Evolutionary conservation across 2,329 filamentous ascomycete species (phyloP).

Genomic region (Lomentospora prolificans): DNA sequence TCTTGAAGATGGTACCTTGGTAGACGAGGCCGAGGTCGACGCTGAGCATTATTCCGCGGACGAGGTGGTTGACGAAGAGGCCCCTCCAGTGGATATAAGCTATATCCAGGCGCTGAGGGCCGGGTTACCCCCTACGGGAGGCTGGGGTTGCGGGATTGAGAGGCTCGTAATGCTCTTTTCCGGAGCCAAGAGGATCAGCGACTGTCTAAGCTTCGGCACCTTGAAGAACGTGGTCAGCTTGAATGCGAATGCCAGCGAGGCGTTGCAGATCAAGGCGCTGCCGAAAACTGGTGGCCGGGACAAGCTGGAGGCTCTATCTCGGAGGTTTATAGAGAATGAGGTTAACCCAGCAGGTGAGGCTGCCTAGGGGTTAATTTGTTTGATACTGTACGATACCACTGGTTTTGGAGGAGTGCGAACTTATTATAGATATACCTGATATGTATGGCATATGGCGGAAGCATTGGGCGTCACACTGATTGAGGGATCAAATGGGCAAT

Average conservation of each 20-base stretch:
- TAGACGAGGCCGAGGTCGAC: constrained; percentile 10
- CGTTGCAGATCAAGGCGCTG: background rate
- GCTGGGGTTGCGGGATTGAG: constrained; percentile 93
- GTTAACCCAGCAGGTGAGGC: background rate
- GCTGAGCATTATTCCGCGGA: constrained; percentile 14
- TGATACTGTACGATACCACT: background rate
- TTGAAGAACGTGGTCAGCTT: constrained; percentile 55
- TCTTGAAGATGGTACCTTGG: constrained; percentile 24
- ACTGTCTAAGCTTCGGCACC: constrained; percentile 83
- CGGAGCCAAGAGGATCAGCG: constrained; percentile 67
- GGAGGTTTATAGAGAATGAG: background rate
- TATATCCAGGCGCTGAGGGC: constrained; percentile 80
- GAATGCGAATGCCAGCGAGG: constrained; percentile 2
- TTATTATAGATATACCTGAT: background rate
- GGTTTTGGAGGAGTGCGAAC: background rate
- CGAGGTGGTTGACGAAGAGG: constrained; percentile 31
- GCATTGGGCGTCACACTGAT: background rate
- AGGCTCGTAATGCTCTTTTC: constrained; percentile 85
- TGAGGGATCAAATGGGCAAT: background rate
- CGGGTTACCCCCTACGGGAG: constrained; percentile 88
- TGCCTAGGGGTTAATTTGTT: background rate
- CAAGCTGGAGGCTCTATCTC: constrained; percentile 1
- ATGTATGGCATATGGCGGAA: background rate
- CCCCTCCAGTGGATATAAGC: constrained; percentile 56
- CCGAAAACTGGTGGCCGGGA: background rate